Base-by-base conservation (phyloP, 176 grass and related monocot species). In the Dendrocalamus sinicus region DNA sequence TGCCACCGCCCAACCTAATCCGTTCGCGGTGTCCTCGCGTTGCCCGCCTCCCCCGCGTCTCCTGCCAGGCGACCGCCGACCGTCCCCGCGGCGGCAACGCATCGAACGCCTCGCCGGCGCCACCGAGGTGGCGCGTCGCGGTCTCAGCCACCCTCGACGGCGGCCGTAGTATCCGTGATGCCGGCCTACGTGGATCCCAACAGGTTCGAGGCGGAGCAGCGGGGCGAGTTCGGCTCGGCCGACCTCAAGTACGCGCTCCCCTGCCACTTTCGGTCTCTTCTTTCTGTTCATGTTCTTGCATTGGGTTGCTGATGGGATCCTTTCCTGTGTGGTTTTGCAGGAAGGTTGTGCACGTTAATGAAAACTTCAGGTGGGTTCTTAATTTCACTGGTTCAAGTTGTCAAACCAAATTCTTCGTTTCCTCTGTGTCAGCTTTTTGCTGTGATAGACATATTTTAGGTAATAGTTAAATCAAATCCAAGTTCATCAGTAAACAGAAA, bases 181-280 rank as follows among this genome's bases (percentile, higher is more conserved):
- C 86, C 92, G 26, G 89, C 86, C 16, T 84, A 88, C 81, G 94
- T 92, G 0, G 93, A 99, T 20, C 94, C 96, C 23, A 99, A 99
- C 86, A 96, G 44, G 92, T 96, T 91, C 75, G 97, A 96, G 80
- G 97, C 97, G 13, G 94, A 94, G 9, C 80, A 95, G 75, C 87
- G 94, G 30, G 94, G 94, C 12, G 92, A 96, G 85, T 99, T 99
- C 84, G 94, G 92, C 66, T 92, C 85, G 17, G 97, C 97, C 41
- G 97, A 96, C 67, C 97, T 99, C 94, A 94, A 96, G 97, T 94
- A 86, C 17, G 68, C 62, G 41, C 22, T 9, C 74, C 44, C 53
- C 67, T 76, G 16, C 48, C 46, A 65, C 28, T 73, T 41, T 53
- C 26, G 30, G 46, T 72, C 4, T 53, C 9, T 39, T 39, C n/a